Evolutionary conservation across 2,329 filamentous ascomycete species (phyloP).

Genomic region (Onygenales sp.): DNA sequence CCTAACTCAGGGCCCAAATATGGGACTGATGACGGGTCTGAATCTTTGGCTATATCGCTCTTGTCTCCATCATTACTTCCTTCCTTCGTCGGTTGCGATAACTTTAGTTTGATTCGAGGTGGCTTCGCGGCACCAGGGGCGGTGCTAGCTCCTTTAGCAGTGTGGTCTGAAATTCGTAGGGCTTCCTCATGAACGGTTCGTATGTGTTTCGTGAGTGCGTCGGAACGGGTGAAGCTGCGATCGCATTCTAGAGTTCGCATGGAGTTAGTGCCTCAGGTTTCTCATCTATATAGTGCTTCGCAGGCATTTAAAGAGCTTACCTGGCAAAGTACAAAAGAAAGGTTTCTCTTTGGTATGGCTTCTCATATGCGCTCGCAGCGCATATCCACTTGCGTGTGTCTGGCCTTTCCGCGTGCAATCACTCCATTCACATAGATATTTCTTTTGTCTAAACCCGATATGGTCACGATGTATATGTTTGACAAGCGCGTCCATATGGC

Average conservation of each 20-base stretch:
- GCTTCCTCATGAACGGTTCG: conserved; percentile 96
- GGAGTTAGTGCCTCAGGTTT: not conserved
- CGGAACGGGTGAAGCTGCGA: conserved; percentile 88
- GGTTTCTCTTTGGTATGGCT: conserved; percentile 98
- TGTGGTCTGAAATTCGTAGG: conserved; percentile 55
- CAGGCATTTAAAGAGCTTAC: conserved; percentile 40
- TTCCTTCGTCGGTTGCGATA: conserved; percentile 27
- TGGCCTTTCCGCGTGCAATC: conserved; percentile 82
- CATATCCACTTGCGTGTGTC: conserved; percentile 90
- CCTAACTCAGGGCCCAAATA: conserved; percentile 32
- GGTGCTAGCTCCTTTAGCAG: conserved; percentile 26
- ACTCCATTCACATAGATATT: conserved; percentile 96
- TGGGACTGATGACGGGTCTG: conserved; percentile 21
- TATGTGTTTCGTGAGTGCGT: conserved; percentile 96
- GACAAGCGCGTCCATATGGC: conserved; percentile 73
- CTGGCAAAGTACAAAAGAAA: conserved; percentile 90
- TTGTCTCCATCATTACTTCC: conserved; percentile 14
- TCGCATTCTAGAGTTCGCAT: conserved; percentile 65
- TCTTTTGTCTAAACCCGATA: conserved; percentile 86
- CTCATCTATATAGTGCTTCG: no score
- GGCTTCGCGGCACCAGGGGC: conserved; percentile 23
- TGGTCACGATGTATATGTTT: conserved; percentile 86
- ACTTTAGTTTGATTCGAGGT: conserved; percentile 34
- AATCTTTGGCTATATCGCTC: conserved; percentile 21
- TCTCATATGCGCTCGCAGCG: conserved; percentile 91